These are phyloP conservation scores for Hypoxylon sp. DNA, from an alignment of 2,329 filamentous ascomycete species.

Conservation along the genomic window DNA sequence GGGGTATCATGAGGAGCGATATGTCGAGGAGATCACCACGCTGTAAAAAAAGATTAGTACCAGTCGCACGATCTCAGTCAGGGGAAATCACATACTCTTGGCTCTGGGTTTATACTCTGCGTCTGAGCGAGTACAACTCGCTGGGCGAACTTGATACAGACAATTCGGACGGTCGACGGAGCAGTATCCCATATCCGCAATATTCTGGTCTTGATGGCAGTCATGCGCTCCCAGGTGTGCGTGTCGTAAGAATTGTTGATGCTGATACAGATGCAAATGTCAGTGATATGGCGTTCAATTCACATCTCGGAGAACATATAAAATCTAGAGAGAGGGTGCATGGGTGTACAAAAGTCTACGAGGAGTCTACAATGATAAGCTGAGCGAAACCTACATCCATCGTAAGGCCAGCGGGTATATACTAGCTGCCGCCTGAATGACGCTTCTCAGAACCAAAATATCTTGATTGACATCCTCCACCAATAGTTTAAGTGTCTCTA, in stretches of 20 bases:
- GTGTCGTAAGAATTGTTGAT: conserved; percentile 88
- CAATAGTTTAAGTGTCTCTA: conserved; percentile 81
- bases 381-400: conserved; percentile 83
- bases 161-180: conserved; percentile 82
- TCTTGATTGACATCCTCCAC: conserved; percentile 83
- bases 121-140: conserved; percentile 93
- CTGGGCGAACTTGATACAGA: conserved; percentile 98
- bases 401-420: conserved; percentile 93
- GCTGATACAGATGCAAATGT: conserved; percentile 66
- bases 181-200: conserved; percentile 89
- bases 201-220: conserved; percentile 89
- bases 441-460: conserved; percentile 83
- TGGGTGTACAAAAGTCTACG: conserved; percentile 46
- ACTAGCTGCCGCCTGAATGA: conserved; percentile 90
- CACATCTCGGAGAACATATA: conserved; percentile 20
- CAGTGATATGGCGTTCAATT: conserved; percentile 40
- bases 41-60: conserved; percentile 54
- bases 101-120: conserved; percentile 83
- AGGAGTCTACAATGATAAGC: conserved; percentile 50
- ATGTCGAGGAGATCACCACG: conserved; percentile 75
- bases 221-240: conserved; percentile 89
- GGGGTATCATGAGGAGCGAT: conserved; percentile 86
- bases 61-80: conserved; percentile 25
- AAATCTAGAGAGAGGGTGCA: conserved; percentile 29
- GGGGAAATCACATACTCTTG: conserved; percentile 74